These are phyloP conservation scores for Adiantum capillusveneris DNA, from an alignment of 75 land plant species.

Conservation along the genomic window DNA sequence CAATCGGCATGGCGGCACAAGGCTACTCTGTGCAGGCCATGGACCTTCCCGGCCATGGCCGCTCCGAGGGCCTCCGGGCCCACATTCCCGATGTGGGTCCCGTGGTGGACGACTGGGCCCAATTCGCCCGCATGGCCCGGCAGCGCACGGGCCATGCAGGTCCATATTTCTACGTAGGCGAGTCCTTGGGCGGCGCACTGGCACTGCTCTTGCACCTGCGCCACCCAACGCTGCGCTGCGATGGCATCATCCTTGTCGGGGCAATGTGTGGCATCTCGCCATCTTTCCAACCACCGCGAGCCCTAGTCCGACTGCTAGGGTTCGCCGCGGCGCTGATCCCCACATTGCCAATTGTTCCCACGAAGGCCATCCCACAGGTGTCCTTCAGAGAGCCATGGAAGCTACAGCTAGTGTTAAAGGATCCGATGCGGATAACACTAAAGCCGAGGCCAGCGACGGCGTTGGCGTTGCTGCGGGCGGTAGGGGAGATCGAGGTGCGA, in stretches of 20 bases:
- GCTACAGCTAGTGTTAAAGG: constrained; percentile 54
- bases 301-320: constrained; percentile 35
- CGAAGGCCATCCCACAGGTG: constrained; percentile 51
- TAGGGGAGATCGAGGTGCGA: constrained; percentile 19
- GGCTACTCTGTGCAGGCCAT: constrained; percentile 74
- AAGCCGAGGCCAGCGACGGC: constrained; percentile 28
- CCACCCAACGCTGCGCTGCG: no score
- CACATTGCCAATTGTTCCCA: constrained; percentile 77
- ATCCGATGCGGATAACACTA: constrained; percentile 46
- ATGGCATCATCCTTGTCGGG: constrained; percentile 44
- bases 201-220: constrained; percentile 32
- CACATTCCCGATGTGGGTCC: constrained; percentile 78
- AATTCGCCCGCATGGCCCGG: constrained; percentile 39
- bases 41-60: constrained; percentile 96
- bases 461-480: constrained; percentile 17
- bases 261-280: constrained; percentile 50
- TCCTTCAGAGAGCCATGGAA: constrained; percentile 95
- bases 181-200: constrained; percentile 57
- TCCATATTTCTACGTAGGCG: constrained; percentile 50
- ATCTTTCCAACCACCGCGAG: constrained; percentile 53
- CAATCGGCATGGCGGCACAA: constrained; percentile 57
- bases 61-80: constrained; percentile 67
- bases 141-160: constrained; percentile 28
- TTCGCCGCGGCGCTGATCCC: constrained; percentile 39
- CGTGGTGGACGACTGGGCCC: constrained; percentile 80